Evolutionary conservation across 1,284 basidiomycete genomes (phyloP), one percentile per base, ranked within the genome.

Genomic region (Pseudozyma pruni): DNA sequence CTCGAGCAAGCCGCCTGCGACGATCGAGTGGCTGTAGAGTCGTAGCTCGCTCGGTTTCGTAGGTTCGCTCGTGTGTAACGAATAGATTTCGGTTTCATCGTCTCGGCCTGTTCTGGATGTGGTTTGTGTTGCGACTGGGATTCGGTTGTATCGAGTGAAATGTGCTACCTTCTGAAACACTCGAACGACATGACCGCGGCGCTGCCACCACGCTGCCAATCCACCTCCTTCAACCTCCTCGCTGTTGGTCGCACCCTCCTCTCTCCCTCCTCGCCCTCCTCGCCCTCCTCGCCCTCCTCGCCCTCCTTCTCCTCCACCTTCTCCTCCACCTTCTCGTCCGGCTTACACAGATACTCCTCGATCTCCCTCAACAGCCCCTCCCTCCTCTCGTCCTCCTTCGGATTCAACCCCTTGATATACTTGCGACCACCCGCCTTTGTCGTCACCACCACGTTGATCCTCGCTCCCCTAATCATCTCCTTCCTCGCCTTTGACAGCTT

Each of bases 1-100:
- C 62, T 96, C 95, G 14, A 94, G 91, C 62, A 98, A 99, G 85
- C 96, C 95, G 37, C 95, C 96, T 52, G 93, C 91, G 69, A 87
- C 87, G 72, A 85, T 83, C 82, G 86, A 85, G 55, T 80, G 78
- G 78, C 71, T 80, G 54, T 80, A 72, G 47, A 23, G 27, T 16
- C 11, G n/a, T 38, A n/a, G n/a, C n/a, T n/a, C n/a, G n/a, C n/a
- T n/a, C n/a, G n/a, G n/a, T 39, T 42, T 40, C 19, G 10, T 43
- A 3, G 16, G 41, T 19, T n/a, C 27, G 13, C 10, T 22, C n/a
- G n/a, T 44, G 19, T 22, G 8, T 32, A 14, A 22, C 13, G 23
- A 27, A 42, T 51, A 35, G 49, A 51, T 38, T 22, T 29, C 17
- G 33, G n/a, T 29, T 43, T 29, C 23, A 14, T 42, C n/a, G n/a